Evolutionary conservation across 2,329 filamentous ascomycete genomes (phyloP).

Genomic region (Scedosporium boydii): DNA sequence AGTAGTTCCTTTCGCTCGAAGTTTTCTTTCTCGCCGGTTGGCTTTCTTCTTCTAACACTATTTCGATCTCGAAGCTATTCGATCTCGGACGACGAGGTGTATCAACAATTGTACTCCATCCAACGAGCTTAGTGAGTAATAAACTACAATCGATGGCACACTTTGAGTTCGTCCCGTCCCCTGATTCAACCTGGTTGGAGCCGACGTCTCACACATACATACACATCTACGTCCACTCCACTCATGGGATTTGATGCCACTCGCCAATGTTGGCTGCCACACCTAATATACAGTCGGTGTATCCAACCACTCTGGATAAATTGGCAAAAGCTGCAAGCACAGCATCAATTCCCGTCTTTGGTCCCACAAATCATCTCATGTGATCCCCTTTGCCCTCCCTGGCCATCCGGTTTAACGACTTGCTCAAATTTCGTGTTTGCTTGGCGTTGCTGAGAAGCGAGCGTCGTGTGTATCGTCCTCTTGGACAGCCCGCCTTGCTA

Average conservation of each 20-base stretch:
- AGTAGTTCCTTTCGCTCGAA: no score
- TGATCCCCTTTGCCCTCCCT: conserved; percentile 1
- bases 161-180: no score
- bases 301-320: conserved; percentile 6
- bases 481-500: no score
- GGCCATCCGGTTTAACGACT: background rate
- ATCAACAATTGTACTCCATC: no score
- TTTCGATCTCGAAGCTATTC: no score
- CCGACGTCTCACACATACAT: background rate
- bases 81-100: no score
- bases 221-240: background rate
- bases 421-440: background rate
- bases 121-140: background rate
- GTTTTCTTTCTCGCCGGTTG: no score
- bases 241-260: background rate
- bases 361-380: background rate
- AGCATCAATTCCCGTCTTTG: background rate
- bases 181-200: background rate
- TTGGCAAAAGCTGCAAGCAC: background rate
- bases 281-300: conserved; percentile 3
- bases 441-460: background rate
- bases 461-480: background rate
- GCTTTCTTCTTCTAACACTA: no score
- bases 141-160: no score
- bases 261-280: conserved; percentile 1